Base-by-base conservation (phyloP, 2,329 filamentous ascomycete species). In the Dactylellina parvicollis region DNA sequence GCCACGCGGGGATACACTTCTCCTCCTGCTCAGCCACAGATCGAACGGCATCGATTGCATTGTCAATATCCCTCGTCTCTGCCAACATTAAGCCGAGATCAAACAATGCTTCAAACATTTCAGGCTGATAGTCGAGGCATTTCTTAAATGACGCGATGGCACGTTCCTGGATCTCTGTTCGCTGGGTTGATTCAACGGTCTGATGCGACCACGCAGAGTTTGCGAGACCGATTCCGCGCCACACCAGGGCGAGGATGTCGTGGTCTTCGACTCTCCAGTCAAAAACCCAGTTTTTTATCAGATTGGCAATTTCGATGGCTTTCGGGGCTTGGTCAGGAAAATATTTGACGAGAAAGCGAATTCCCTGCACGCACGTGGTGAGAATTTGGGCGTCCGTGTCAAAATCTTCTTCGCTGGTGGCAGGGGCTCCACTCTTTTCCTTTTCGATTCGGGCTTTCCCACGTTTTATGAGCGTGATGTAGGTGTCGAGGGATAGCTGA, bases 401-500 rank as follows among this genome's bases (percentile, higher is more conserved):
- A 26, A 97, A 84, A 54, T 86, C 88, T 16, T 85, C 83, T 77
- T 94, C 90, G 4, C 82, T 79, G 76, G 92, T 86, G 1, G 91
- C 89, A 1, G 87, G 88, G n/a, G 75, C 52, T 0, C 80, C 85
- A 22, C 83, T 83, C 81, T 96, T 96, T 77, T 91, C 88, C 81
- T 96, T 96, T 77, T 91, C 88, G 2, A 92, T 88, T 40, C 93
- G 87, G 18, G 92, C 91, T 81, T 94, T 96, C 65, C 90, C 92
- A 79, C 90, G 90, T 74, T 89, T 90, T 62, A 96, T 87, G 75
- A 99, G 91, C 61, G 96, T 91, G 36, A 96, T 84, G 80, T 98
- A 99, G 0, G 93, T 93, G 79, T 96, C 90, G 75, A 97, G 91
- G 0, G 95, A 91, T 79, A 92, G 92, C 80, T 96, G 89, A 0